Percentiles rank a stretch among this genome's conserved stretches.
Conservation (phyloP, 2,329 filamentous ascomycete genomes). For the Lasiodiplodia theobromae region DNA sequence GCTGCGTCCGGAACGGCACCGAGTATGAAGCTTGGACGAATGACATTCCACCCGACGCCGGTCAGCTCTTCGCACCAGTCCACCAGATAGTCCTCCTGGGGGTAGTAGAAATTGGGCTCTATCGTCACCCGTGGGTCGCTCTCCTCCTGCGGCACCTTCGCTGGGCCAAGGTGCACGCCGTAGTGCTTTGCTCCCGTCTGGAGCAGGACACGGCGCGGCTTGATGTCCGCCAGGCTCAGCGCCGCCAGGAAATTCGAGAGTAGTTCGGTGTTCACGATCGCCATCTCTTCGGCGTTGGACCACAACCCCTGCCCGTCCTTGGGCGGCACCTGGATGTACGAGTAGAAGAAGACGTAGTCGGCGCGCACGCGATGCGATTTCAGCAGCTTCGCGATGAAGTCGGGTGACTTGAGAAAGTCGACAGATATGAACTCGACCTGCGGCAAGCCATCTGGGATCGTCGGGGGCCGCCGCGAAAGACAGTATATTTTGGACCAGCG, state of each 20-base stretch:
- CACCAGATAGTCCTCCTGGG: constrained; percentile 59
- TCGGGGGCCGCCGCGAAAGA: constrained; percentile 56
- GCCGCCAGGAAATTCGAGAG: constrained; percentile 58
- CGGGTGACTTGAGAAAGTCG: constrained; percentile 49
- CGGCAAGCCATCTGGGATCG: constrained; percentile 42
- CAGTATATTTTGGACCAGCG: constrained; percentile 63
- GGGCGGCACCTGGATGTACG: constrained; percentile 60
- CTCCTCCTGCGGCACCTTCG: constrained; percentile 54
- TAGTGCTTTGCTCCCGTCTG: constrained; percentile 64
- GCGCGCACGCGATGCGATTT: constrained; percentile 43
- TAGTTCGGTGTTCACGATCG: constrained; percentile 55
- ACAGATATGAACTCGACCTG: constrained; percentile 54
- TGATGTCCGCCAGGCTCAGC: constrained; percentile 51
- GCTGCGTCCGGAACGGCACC: constrained; percentile 58
- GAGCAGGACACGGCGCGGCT: constrained; percentile 56
- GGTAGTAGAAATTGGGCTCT: constrained; percentile 63
- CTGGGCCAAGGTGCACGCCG: constrained; percentile 57
- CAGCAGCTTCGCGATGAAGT: constrained; percentile 47
- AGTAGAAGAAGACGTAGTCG: constrained; percentile 62
- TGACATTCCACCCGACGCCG: constrained; percentile 54
- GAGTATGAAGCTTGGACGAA: constrained; percentile 57
- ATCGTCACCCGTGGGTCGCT: constrained; percentile 53
- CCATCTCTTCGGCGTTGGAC: constrained; percentile 60
- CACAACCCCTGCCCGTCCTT: constrained; percentile 55
- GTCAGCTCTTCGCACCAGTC: constrained; percentile 50